Evolutionary conservation across 1,284 basidiomycete genomes (phyloP).

Genomic region (Sanguinoderma infundibulare): DNA sequence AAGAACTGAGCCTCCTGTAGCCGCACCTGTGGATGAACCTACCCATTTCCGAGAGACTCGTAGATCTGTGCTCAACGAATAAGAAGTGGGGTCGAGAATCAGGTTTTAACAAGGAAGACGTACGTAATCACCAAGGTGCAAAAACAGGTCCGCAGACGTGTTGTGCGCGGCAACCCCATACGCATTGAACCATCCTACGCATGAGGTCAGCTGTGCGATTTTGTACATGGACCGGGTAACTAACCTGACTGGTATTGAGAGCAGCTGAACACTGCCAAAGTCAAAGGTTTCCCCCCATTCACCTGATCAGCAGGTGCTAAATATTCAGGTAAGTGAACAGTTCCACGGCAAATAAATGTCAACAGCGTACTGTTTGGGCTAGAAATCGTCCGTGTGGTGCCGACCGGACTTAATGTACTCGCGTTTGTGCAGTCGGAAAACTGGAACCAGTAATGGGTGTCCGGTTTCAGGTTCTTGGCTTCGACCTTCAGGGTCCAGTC

Average conservation of each 20-base stretch:
- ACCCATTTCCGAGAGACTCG: constrained; percentile 55
- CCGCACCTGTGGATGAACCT: constrained; percentile 5
- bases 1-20: background rate
- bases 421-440: constrained; percentile 63
- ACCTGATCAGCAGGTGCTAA: constrained; percentile 53
- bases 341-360: background rate
- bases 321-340: background rate
- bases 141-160: constrained; percentile 59
- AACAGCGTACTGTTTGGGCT: constrained; percentile 46
- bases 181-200: constrained; percentile 67
- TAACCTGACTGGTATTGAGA: constrained; percentile 56
- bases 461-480: constrained; percentile 53
- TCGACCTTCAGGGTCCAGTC: constrained; percentile 72
- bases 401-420: constrained; percentile 49
- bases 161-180: constrained; percentile 65
- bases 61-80: constrained; percentile 43
- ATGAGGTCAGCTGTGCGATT: too few relatives aligned
- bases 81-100: too few relatives aligned
- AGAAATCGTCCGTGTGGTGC: constrained; percentile 54
- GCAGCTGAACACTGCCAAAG: constrained; percentile 64
- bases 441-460: constrained; percentile 64
- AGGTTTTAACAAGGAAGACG: constrained; percentile 8
- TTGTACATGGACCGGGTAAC: too few relatives aligned
- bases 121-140: constrained; percentile 72
- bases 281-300: constrained; percentile 59